phyloP scores from a whole-genome alignment of 2,329 filamentous ascomycete species.

The Exserohilum turcica region DNA sequence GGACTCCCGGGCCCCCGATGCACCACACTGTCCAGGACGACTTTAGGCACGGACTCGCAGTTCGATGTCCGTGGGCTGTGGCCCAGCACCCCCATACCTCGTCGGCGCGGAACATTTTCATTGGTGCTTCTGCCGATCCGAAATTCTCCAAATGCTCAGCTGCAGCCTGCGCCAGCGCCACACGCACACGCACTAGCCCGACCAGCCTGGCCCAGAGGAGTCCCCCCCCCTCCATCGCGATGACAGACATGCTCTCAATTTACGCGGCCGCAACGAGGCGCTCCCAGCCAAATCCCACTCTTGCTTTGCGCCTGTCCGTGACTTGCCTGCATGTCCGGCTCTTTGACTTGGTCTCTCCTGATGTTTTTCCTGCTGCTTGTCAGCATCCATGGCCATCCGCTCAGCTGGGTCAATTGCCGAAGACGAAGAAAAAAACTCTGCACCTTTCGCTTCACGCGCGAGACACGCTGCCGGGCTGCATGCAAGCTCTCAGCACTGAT shows the following conservation, averaged over 20 bases:
- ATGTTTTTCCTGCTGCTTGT: conserved; percentile 16
- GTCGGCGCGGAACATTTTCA: conserved; percentile 15
- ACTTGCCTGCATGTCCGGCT: conserved; percentile 19
- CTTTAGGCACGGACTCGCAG: conserved; percentile 24
- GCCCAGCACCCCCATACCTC: conserved; percentile 11
- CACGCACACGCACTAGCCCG: conserved; percentile 4
- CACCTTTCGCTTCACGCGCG: conserved; percentile 25
- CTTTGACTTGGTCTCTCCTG: conserved; percentile 12
- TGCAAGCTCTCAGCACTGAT: conserved; percentile 13
- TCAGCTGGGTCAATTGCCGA: conserved; percentile 21
- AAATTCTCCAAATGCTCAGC: conserved; percentile 23
- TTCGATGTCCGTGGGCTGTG: conserved; percentile 26
- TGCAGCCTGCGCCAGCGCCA: conserved; percentile 29
- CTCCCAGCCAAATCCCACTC: conserved; percentile 17
- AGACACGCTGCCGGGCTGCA: conserved; percentile 27
- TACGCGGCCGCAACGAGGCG: conserved; percentile 11
- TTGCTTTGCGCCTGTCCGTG: conserved; percentile 11
- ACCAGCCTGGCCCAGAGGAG: conserved; percentile 15
- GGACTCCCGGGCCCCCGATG: conserved; percentile 38
- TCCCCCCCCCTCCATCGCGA: conserved; percentile 25
- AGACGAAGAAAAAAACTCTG: conserved; percentile 25
- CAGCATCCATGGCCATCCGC: conserved; percentile 28
- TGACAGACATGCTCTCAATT: conserved; percentile 12
- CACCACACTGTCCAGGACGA: conserved; percentile 21
- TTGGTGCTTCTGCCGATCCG: conserved; percentile 33